Conservation (phyloP, 208 protist genomes). For the Leishmania guyanensis region DNA sequence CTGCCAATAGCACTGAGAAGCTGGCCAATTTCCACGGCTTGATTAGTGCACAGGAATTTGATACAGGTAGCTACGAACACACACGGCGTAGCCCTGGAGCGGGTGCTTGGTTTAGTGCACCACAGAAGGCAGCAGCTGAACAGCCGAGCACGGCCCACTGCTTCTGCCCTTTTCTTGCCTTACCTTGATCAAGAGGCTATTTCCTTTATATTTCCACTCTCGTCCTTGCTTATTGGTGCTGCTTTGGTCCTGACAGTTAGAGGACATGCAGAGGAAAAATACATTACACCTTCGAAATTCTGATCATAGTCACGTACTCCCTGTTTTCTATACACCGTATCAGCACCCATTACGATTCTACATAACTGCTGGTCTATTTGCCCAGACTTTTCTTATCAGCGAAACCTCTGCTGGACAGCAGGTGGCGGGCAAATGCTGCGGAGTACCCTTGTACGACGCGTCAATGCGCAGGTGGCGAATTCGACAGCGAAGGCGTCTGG, state of each 20-base stretch:
- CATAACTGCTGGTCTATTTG: background rate
- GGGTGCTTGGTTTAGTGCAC: background rate
- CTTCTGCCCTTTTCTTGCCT: constrained; percentile 1
- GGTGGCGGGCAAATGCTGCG: constrained; percentile 37
- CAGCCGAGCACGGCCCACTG: background rate
- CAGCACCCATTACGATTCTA: background rate
- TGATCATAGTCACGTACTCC: constrained; percentile 4
- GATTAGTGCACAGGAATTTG: background rate
- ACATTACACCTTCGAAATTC: background rate
- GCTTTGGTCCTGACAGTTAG: constrained; percentile 2
- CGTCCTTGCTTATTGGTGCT: constrained; percentile 18
- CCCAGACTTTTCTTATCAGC: constrained; percentile 1
- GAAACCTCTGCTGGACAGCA: constrained; percentile 6
- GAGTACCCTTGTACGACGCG: constrained; percentile 36
- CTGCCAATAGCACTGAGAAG: background rate
- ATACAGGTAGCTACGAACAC: background rate
- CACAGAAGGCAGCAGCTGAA: background rate
- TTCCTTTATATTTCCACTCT: background rate
- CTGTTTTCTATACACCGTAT: constrained; percentile 3
- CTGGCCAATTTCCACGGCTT: background rate
- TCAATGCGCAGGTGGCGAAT: constrained; percentile 25
- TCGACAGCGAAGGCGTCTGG: constrained; percentile 11
- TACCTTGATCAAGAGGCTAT: background rate
- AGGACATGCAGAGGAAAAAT: constrained; percentile 15
- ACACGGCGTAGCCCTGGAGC: background rate